Evolutionary conservation across 306 rosid species (phyloP).

Genomic region (Pachyrhizus erosus): DNA sequence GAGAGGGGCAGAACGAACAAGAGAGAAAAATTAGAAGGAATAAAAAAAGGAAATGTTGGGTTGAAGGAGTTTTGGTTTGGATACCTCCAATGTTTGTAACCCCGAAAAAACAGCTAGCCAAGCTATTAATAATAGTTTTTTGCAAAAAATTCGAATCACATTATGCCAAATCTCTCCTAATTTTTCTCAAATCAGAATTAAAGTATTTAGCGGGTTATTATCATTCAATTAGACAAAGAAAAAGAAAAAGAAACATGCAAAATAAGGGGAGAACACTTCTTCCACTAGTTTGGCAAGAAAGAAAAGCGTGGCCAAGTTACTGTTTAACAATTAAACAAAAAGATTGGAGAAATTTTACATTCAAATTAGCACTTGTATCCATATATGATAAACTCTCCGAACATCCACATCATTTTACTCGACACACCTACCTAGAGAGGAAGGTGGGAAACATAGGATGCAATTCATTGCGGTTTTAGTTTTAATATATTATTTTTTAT

Average conservation of each 20-base stretch:
- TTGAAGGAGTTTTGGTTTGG: constrained; percentile 24
- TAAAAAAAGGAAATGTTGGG: constrained; percentile 47
- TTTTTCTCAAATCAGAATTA: background rate
- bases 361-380: no score
- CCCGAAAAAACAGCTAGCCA: background rate
- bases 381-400: no score
- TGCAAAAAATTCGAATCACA: background rate
- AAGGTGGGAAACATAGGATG: no score
- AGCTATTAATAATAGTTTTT: background rate
- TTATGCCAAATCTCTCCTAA: background rate
- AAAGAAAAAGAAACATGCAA: background rate
- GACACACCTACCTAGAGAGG: no score
- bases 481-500: no score
- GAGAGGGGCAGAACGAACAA: constrained; percentile 30
- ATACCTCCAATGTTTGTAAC: background rate
- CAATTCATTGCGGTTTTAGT: no score
- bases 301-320: background rate
- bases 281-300: background rate
- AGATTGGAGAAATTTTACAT: no score
- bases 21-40: constrained; percentile 10
- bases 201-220: background rate
- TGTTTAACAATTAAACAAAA: no score
- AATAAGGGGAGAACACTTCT: background rate
- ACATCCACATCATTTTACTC: no score
- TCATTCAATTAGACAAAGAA: background rate